Base-by-base conservation (phyloP, 202 grass and related monocot species). In the Zizania palustris region DNA sequence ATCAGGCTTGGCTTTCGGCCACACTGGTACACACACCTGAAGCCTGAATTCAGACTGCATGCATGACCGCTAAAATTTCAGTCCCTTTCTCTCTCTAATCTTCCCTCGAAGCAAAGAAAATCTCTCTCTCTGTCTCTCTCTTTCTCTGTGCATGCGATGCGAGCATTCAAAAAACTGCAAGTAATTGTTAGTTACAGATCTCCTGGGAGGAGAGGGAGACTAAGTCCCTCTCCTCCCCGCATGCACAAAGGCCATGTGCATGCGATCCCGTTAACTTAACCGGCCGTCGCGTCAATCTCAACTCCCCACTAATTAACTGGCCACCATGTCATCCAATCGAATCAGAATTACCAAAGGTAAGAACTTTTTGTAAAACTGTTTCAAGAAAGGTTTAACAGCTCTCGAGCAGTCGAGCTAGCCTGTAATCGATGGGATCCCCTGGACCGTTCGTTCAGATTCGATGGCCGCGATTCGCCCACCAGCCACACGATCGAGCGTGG, bases 401-500 rank as follows among this genome's bases (percentile, higher is more conserved):
- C n/a, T n/a, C n/a, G n/a, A n/a, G n/a, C n/a, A n/a, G n/a, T n/a
- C n/a, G n/a, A n/a, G n/a, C n/a, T n/a, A n/a, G n/a, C n/a, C n/a
- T n/a, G n/a, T n/a, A n/a, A n/a, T n/a, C n/a, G n/a, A n/a, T n/a
- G n/a, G n/a, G n/a, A n/a, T n/a, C n/a, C n/a, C n/a, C n/a, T n/a
- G n/a, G n/a, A n/a, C n/a, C 38, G 36, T 37, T 38, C 61, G 36
- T 40, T 65, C 37, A 3, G 0, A 74, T 82, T 48, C 71, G 49
- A 75, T 41, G 53, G 71, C 42, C 71, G 74, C 62, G 80, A 66
- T 62, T 12, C 48, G 74, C 69, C 15, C n/a, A n/a, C n/a, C n/a
- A n/a, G n/a, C n/a, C n/a, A n/a, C n/a, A 4, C 14, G n/a, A 18
- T 53, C 55, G 19, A 45, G 37, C 68, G 33, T 10, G 19, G 16